These are phyloP conservation scores for Mortierella sp. DNA, from an alignment of 371 early-diverging fungal species.

Conservation along the genomic window DNA sequence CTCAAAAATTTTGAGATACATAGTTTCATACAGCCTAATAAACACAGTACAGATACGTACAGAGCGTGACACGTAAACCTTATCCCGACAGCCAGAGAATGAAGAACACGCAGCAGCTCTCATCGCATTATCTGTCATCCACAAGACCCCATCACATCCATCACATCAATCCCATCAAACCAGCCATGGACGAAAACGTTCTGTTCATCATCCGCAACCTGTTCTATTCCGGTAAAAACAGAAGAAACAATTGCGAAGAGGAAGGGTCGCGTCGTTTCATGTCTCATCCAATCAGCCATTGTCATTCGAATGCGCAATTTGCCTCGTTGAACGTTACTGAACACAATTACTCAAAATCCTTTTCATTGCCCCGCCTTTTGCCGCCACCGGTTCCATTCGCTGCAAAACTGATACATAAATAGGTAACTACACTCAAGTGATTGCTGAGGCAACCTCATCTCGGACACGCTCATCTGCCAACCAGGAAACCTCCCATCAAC, in stretches of 20 bases:
- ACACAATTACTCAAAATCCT: background rate
- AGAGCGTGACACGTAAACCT: too few relatives aligned
- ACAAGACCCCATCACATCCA: too few relatives aligned
- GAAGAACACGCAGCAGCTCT: too few relatives aligned
- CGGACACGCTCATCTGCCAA: conserved; percentile 27
- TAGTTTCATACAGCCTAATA: too few relatives aligned
- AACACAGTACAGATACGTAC: too few relatives aligned
- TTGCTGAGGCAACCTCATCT: conserved; percentile 34
- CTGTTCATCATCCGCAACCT: conserved; percentile 52
- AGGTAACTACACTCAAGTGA: conserved; percentile 52
- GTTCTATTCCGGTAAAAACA: conserved; percentile 49
- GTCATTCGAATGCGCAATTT: background rate
- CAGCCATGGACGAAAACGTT: conserved; percentile 48
- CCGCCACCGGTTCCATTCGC: background rate
- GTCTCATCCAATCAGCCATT: too few relatives aligned
- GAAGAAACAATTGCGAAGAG: too few relatives aligned
- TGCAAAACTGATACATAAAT: background rate
- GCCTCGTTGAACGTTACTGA: background rate
- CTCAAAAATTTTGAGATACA: too few relatives aligned
- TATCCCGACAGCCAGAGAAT: too few relatives aligned
- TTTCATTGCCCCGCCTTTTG: background rate
- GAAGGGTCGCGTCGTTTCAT: too few relatives aligned
- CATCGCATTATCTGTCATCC: too few relatives aligned
- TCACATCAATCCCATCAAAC: background rate
- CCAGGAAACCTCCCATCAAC: conserved; percentile 33